Conservation (phyloP, 1,284 basidiomycete species). For the Singerocomus rubriflavus region DNA sequence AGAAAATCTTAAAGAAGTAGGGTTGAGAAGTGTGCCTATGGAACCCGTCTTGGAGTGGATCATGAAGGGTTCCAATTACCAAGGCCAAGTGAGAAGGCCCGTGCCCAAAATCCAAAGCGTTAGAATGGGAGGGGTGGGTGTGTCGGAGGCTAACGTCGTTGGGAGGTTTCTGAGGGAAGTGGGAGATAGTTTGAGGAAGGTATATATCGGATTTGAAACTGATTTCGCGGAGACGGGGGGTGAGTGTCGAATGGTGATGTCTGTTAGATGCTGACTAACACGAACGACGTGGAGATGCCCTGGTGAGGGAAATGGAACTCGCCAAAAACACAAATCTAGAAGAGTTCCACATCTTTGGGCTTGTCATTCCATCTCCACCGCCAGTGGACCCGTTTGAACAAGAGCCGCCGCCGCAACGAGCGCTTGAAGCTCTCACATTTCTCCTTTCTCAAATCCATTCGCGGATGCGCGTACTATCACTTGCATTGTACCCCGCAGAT, state of each 20-base stretch:
- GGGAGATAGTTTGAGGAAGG: constrained; percentile 23
- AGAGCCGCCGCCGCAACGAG: constrained; percentile 5
- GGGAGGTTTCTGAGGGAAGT: constrained; percentile 25
- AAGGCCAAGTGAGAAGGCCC: constrained; percentile 1
- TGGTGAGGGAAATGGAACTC: constrained; percentile 30
- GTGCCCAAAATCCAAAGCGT: constrained; percentile 21
- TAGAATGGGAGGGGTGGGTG: constrained; percentile 29
- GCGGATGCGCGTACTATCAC: constrained; percentile 30
- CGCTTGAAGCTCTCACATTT: constrained; percentile 24
- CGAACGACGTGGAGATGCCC: constrained; percentile 14
- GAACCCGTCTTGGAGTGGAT: constrained; percentile 31
- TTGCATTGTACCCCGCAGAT: constrained; percentile 32
- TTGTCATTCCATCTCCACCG: constrained; percentile 33
- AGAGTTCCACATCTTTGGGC: constrained; percentile 34
- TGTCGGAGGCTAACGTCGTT: constrained; percentile 25
- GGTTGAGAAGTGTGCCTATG: constrained; percentile 23
- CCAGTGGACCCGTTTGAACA: constrained; percentile 22
- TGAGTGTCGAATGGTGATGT: constrained; percentile 15
- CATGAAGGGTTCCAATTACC: constrained; percentile 16
- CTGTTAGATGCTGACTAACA: constrained; percentile 5
- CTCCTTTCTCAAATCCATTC: constrained; percentile 28
- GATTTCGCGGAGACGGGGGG: constrained; percentile 32
- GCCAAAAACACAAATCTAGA: constrained; percentile 22
- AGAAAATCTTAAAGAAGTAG: constrained; percentile 24
- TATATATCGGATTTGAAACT: constrained; percentile 31